Base-by-base conservation (phyloP, 1,284 basidiomycete species). In the Microstroma glucosiphilum region DNA sequence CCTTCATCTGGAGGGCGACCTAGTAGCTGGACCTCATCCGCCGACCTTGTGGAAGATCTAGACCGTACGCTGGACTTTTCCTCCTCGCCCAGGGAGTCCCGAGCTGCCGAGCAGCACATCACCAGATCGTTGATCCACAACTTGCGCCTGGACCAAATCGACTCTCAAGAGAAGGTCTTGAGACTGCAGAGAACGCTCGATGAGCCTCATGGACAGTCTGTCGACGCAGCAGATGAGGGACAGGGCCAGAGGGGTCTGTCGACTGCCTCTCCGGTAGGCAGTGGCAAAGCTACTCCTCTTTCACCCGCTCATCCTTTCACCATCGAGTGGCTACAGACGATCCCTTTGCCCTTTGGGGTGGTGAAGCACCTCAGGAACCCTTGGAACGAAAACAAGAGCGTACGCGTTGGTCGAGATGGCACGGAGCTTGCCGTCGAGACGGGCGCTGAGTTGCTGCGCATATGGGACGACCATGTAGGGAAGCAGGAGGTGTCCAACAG, bases 361-460 rank as follows among this genome's bases (percentile, higher is more conserved):
- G 89, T 89, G 30, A 84, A 87, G 51, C 88, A 91, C 73, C 80
- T 94, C 59, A 86, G 91, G 46, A 96, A 96, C 74, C 89, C 89
- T 0, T 96, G 92, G 92, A 93, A 94, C 69, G 87, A 91, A 73
- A 89, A 89, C 66, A 83, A 89, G 56, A 91, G 94, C 77, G 86
- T 94, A 67, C 94, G 93, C 82, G 79, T 81, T 11, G 94, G 90
- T 12, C 83, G 91, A 59, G 92, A 96, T 75, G 92, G 92, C 13
- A 94, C 92, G 1, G 92, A 96, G 80, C 80, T 96, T 25, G 92
- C 94, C 79, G 90, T 92, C 1, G 77, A 76, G n/a, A 85, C 92
- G 41, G 91, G 90, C 6, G 82, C 86, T 63, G 82, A 81, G 70
- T 79, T 96, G 56, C 72, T 94, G 62, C 86, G 87, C 0, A 89